These are phyloP conservation scores for Cystobasidium tubakii DNA, from an alignment of 768 basidiomycete genomes.

Conservation along the genomic window DNA sequence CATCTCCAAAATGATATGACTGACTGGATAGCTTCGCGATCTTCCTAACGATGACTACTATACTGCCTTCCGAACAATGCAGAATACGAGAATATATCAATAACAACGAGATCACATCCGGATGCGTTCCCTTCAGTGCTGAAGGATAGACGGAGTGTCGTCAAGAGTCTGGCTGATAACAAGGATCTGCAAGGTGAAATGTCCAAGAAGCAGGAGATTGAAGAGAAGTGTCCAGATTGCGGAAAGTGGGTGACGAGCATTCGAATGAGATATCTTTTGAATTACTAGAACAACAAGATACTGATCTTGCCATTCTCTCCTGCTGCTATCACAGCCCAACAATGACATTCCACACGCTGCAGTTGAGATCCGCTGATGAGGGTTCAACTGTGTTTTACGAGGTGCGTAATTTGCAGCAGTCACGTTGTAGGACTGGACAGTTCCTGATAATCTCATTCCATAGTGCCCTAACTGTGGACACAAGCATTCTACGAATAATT, in stretches of 20 bases:
- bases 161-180: slow-evolving; percentile 60
- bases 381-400: slow-evolving; percentile 40
- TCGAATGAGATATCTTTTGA: not conserved
- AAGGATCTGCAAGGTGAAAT: slow-evolving; percentile 36
- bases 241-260: slow-evolving; percentile 14
- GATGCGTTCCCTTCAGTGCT: slow-evolving; percentile 89
- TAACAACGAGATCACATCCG: slow-evolving; percentile 81
- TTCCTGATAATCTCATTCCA: not conserved
- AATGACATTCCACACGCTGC: slow-evolving; percentile 36
- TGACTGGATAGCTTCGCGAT: too few species aligned
- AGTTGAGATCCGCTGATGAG: slow-evolving; percentile 39
- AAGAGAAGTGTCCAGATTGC: slow-evolving; percentile 38
- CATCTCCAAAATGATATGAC: too few species aligned
- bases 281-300: not conserved
- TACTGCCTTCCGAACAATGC: not conserved
- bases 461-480: slow-evolving; percentile 27
- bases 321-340: slow-evolving; percentile 16
- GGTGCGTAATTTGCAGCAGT: slow-evolving; percentile 11
- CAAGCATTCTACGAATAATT: slow-evolving; percentile 32
- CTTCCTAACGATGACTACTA: not conserved
- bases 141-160: slow-evolving; percentile 64
- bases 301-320: not conserved
- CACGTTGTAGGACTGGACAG: too few species aligned
- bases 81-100: slow-evolving; percentile 84
- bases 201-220: slow-evolving; percentile 35